These are phyloP conservation scores for Fusarium miscanthi DNA, from an alignment of 2,329 filamentous ascomycete genomes.

Conservation along the genomic window DNA sequence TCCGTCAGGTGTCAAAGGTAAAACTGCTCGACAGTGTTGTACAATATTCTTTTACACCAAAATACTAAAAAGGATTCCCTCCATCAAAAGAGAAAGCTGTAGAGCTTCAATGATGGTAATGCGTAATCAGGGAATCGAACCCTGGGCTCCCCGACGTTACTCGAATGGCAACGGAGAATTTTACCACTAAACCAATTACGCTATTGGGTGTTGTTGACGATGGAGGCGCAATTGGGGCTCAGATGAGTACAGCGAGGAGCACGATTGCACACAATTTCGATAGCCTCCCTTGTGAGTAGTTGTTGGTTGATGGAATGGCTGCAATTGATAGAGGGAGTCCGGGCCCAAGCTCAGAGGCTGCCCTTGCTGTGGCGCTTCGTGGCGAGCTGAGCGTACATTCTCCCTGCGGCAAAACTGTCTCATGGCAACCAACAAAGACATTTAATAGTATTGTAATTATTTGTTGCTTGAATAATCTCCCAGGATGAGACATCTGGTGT, in stretches of 20 bases:
- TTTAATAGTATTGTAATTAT: background rate
- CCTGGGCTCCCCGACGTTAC: background rate
- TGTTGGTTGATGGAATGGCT: background rate
- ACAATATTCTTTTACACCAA: too few relatives aligned
- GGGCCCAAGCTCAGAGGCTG: accelerated
- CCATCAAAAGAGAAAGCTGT: accelerated
- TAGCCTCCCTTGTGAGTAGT: accelerated
- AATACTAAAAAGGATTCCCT: too few relatives aligned
- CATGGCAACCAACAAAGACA: background rate
- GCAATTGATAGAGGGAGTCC: accelerated
- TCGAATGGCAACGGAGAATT: conserved; percentile 1
- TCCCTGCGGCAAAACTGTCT: background rate
- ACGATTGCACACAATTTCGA: accelerated
- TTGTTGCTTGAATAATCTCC: too few relatives aligned
- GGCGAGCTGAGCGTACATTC: background rate
- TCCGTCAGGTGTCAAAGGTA: too few relatives aligned
- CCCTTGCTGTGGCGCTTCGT: background rate
- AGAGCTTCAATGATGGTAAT: accelerated
- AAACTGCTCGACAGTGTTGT: too few relatives aligned
- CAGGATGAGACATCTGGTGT: background rate
- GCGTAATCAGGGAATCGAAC: conserved; percentile 1
- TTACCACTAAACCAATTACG: conserved; percentile 1
- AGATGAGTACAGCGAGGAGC: accelerated
- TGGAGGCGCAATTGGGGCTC: accelerated
- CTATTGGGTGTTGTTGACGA: background rate